Evolutionary conservation across 495 filamentous ascomycete species (phyloP), one percentile per base, ranked within the genome.

Genomic region (Thozetella sp.): DNA sequence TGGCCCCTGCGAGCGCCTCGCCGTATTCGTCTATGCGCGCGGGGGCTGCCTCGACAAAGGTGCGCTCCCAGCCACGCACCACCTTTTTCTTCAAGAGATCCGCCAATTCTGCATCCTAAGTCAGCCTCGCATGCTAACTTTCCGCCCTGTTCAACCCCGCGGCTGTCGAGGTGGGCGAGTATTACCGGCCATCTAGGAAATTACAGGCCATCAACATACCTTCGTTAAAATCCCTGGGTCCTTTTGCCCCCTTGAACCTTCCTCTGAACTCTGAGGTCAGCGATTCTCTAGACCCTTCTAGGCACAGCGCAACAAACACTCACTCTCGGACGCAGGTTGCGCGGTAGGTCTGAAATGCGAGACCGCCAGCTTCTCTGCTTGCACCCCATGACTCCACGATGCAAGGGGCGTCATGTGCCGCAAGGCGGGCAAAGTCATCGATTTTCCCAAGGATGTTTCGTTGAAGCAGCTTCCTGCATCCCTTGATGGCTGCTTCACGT

Each of bases 291-390:
- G 9, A 53, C 15, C 60, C 61, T 55, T n/a, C 48, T 55, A 9
- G 65, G 68, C 52, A 64, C 58, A 50, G 46, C 43, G 56, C 60
- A 70, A 6, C 60, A 58, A 58, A 24, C 2, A 72, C 80, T 22
- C 73, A 74, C 51, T 80, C 59, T 56, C 83, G 73, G 48, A 76
- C 70, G 62, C 81, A 83, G 22, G 81, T 74, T 26, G 85, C 85
- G 64, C 81, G 83, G 55, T 87, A 90, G 0, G 86, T 87, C 2
- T 61, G 15, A 68, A 70, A 88, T 51, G 63, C 55, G 22, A 81
- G 62, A n/a, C 83, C 86, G 23, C 82, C 81, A 6, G 72, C 71
- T 46, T 59, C 63, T 53, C 75, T 71, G 46, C 70, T 67, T n/a
- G 60, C 59, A 15, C 77, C 76, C 86, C 84, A 88, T 17, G 69